phyloP scores from a whole-genome alignment of 441 rosid species.

The Lepidium campestre region DNA sequence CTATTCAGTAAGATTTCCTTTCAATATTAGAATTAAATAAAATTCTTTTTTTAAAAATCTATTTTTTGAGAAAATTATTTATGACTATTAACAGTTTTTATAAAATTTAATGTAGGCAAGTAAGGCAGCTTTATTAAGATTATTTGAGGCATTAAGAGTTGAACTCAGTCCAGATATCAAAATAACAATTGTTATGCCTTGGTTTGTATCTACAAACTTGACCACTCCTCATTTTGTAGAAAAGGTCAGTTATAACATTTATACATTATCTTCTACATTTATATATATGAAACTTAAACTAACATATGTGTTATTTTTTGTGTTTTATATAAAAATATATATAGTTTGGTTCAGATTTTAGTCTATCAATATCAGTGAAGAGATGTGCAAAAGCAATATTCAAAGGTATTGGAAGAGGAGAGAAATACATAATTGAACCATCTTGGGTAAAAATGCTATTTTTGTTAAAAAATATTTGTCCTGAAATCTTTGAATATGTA shows the following conservation, averaged over 20 bases:
- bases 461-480: slow-evolving; percentile 1
- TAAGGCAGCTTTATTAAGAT: slow-evolving; percentile 46
- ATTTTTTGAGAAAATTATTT: too few species aligned
- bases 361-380: slow-evolving; percentile 1
- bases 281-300: background rate
- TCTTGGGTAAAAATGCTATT: background rate
- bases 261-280: background rate
- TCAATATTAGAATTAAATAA: too few species aligned
- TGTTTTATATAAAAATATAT: background rate
- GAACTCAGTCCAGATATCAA: slow-evolving; percentile 41
- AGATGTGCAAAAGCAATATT: slow-evolving; percentile 18
- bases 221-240: slow-evolving; percentile 6
- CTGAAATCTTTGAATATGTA: slow-evolving; percentile 1
- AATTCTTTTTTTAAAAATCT: too few species aligned
- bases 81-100: background rate
- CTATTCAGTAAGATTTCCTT: slow-evolving; percentile 23
- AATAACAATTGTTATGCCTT: slow-evolving; percentile 45
- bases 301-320: background rate
- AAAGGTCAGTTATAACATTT: background rate
- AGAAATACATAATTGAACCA: slow-evolving; percentile 14
- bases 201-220: slow-evolving; percentile 36
- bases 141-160: slow-evolving; percentile 41
- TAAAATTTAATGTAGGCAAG: slow-evolving; percentile 35
- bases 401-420: slow-evolving; percentile 22
- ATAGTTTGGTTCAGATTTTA: slow-evolving; percentile 21